These are phyloP conservation scores for Primulina tabacum DNA, from an alignment of 257 asterid genomes.

Conservation along the genomic window DNA sequence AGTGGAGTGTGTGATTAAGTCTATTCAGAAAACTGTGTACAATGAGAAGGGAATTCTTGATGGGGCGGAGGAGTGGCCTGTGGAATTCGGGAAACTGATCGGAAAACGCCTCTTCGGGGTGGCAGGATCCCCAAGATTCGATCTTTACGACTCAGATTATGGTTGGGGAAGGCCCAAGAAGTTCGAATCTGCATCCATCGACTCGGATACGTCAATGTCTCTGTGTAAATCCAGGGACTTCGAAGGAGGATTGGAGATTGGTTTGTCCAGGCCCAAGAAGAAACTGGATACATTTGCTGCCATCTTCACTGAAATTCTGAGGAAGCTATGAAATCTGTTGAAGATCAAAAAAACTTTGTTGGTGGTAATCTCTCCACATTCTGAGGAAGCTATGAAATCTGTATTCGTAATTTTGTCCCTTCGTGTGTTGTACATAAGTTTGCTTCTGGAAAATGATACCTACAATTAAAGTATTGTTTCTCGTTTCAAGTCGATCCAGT, in stretches of 20 bases:
- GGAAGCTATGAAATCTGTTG: conserved; percentile 14
- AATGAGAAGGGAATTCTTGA: conserved; percentile 36
- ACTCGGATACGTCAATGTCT: conserved; percentile 40
- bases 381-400: too few relatives aligned
- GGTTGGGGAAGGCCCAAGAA: conserved; percentile 44
- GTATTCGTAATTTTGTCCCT: background rate
- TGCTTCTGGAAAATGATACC: background rate
- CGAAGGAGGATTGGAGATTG: conserved; percentile 40
- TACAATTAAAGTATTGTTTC: background rate
- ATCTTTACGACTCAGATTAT: conserved; percentile 38
- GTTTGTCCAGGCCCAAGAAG: conserved; percentile 29
- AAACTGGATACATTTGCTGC: conserved; percentile 31
- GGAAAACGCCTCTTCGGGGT: conserved; percentile 42
- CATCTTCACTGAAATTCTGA: conserved; percentile 22
- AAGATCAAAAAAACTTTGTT: background rate
- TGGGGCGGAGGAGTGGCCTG: conserved; percentile 41
- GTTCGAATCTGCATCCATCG: conserved; percentile 38
- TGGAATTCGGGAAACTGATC: conserved; percentile 36
- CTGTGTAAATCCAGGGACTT: conserved; percentile 37
- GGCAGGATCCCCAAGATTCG: conserved; percentile 43
- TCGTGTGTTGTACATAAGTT: background rate
- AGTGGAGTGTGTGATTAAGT: conserved; percentile 28
- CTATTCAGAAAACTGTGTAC: conserved; percentile 31
- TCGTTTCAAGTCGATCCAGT: too few relatives aligned
- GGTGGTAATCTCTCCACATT: background rate